Conservation (phyloP, 1,284 basidiomycete species). For the Tetrapyrgos nigripes region DNA sequence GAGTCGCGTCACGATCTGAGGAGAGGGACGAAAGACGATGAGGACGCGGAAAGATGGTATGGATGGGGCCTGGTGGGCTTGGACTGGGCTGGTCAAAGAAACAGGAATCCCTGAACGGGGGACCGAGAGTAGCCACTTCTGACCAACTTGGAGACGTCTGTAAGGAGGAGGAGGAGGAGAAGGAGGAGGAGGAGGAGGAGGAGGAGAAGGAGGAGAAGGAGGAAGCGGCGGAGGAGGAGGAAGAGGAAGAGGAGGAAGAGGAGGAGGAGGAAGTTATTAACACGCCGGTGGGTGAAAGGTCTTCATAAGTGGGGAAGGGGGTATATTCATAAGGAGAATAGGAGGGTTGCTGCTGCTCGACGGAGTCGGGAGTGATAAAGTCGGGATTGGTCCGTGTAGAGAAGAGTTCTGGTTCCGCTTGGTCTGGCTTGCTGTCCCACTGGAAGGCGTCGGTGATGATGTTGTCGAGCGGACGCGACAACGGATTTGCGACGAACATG, state of each 20-base stretch:
- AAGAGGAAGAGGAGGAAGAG: too few species aligned
- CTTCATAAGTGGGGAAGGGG: slow-evolving; percentile 49
- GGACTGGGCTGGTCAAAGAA: slow-evolving; percentile 52
- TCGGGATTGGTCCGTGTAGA: slow-evolving; percentile 44
- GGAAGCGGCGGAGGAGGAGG: too few species aligned
- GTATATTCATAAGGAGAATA: slow-evolving; percentile 50
- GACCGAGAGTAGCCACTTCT: slow-evolving; percentile 45
- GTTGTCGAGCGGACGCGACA: slow-evolving; percentile 47
- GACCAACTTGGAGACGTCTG: slow-evolving; percentile 57
- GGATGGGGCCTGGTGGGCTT: slow-evolving; percentile 36
- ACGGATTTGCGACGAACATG: slow-evolving; percentile 32
- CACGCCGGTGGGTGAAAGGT: slow-evolving; percentile 44
- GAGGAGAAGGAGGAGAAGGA: too few species aligned
- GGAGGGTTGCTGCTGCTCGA: slow-evolving; percentile 53
- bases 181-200: slow-evolving; percentile 25
- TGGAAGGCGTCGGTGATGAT: slow-evolving; percentile 40
- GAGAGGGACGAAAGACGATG: slow-evolving; percentile 50
- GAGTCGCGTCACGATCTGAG: slow-evolving; percentile 43
- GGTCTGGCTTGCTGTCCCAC: slow-evolving; percentile 62
- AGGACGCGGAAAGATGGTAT: slow-evolving; percentile 39
- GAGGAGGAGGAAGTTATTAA: too few species aligned
- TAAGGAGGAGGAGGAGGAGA: slow-evolving; percentile 62
- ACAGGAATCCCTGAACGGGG: slow-evolving; percentile 67
- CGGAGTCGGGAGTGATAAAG: slow-evolving; percentile 32
- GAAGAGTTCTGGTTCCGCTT: slow-evolving; percentile 30